Base-by-base conservation (phyloP, 148 eudicot genomes). In the Drosera capensis region DNA sequence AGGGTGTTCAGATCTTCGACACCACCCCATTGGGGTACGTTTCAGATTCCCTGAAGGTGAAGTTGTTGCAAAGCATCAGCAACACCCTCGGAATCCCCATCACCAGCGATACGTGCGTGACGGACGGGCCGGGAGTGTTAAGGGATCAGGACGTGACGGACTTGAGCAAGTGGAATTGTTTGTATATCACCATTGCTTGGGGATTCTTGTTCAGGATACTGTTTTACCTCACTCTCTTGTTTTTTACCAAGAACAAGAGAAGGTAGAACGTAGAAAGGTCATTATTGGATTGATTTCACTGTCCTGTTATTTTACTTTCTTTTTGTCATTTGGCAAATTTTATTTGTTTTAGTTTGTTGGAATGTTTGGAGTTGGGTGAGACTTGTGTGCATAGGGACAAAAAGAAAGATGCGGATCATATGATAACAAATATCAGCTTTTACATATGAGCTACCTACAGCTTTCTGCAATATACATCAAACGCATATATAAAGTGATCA, bases 1-100 rank as follows among this genome's bases (percentile, higher is more conserved):
- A 26, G 5, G 68, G 57, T 15, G n/a, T 45, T 21, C 57, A 63
- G 36, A 56, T 56, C 41, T 56, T 63, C 47, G 68, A 56, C 28
- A 45, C 23, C 52, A 50, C 62, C 1, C 57, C 62, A 11, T 47
- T 63, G 8, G 54, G 48, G 23, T 47, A 24, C 6, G 47, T 39
- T 14, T 25, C 52, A 1, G 5, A 42, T 22, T 45, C 39, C 24
- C 16, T 38, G 48, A 56, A 56, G 12, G 20, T 41, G 25, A 19
- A 51, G 42, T 37, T 56, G 3, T 20, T 54, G 19, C 29, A 20
- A 14, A 25, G 41, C 1, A 17, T 60, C 42, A 46, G 58, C 14
- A 17, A 20, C 1, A 17, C 21, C 5, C 48, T 53, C 6, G 65
- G 65, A 20, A 28, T 53, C 15, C 30, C 40, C 1, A 60, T 60